Percentiles rank a stretch among this genome's conserved stretches.
These are phyloP conservation scores for Nicotiana obtusifolia DNA, from an alignment of 257 asterid species.

Conservation along the genomic window DNA sequence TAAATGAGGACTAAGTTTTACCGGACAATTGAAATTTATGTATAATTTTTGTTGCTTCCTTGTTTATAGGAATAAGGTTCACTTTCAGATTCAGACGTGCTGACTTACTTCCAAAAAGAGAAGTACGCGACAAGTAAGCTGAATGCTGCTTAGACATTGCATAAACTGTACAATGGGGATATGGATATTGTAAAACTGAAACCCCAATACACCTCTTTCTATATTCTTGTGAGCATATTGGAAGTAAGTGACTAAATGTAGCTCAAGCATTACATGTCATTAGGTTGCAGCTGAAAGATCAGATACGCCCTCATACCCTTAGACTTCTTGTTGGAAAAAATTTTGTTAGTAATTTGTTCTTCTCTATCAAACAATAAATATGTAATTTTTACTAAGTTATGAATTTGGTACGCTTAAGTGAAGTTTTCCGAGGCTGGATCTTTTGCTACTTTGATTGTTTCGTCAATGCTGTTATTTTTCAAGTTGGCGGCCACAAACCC, in stretches of 20 bases:
- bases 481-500: too few relatives aligned
- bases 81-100: slow-evolving; percentile 63
- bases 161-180: neutral
- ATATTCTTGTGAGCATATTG: neutral
- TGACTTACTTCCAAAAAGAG: slow-evolving; percentile 84
- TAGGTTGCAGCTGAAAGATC: slow-evolving; percentile 7
- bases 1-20: neutral
- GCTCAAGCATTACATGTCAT: neutral
- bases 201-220: neutral
- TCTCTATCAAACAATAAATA: too few relatives aligned
- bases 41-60: slow-evolving; percentile 4
- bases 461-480: too few relatives aligned
- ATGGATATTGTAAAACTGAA: neutral
- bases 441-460: too few relatives aligned
- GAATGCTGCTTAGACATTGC: neutral
- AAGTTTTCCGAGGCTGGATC: too few relatives aligned
- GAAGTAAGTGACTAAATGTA: neutral
- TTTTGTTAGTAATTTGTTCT: neutral
- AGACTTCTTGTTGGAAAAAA: neutral
- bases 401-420: too few relatives aligned
- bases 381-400: too few relatives aligned
- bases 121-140: slow-evolving; percentile 49
- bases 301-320: neutral
- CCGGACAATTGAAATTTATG: neutral
- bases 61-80: slow-evolving; percentile 47